Percentiles rank a stretch among this genome's conserved stretches.
Evolutionary conservation across 257 asterid genomes (phyloP).

Genomic region (Parsonsia alboflavescens): DNA sequence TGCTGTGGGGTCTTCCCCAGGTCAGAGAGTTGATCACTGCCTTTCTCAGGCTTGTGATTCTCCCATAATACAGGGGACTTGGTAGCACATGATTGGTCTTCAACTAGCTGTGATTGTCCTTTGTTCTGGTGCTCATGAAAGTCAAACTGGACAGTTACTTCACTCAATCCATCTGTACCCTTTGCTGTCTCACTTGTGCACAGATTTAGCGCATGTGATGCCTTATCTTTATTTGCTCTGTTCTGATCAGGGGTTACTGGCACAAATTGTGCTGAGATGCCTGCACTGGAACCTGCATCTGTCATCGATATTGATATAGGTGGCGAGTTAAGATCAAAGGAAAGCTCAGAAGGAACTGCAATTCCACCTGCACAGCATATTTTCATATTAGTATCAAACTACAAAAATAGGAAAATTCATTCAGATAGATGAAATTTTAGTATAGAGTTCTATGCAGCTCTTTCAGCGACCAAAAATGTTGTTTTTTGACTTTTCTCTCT

Average conservation of each 20-base stretch:
- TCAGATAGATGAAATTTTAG: not conserved
- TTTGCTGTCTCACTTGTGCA: constrained; percentile 21
- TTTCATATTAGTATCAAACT: constrained; percentile 16
- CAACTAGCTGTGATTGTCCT: constrained; percentile 30
- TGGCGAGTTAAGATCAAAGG: constrained; percentile 46
- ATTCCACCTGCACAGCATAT: constrained; percentile 45
- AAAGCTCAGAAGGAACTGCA: constrained; percentile 29
- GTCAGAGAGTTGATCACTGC: constrained; percentile 43
- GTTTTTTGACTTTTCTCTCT: not conserved
- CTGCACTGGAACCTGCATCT: constrained; percentile 33
- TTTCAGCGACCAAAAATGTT: not conserved
- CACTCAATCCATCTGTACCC: constrained; percentile 19
- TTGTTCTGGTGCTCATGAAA: constrained; percentile 25
- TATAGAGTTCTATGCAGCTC: not conserved
- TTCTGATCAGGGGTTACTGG: constrained; percentile 62
- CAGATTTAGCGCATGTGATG: constrained; percentile 15
- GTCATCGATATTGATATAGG: constrained; percentile 21
- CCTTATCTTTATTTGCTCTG: constrained; percentile 27
- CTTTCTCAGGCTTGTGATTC: constrained; percentile 77
- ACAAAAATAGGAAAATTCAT: constrained; percentile 10
- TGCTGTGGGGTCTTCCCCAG: constrained; percentile 56
- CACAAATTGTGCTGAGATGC: constrained; percentile 31
- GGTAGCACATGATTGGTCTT: constrained; percentile 26
- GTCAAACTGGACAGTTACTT: constrained; percentile 20
- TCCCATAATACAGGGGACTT: constrained; percentile 38